Percentiles rank a stretch among this genome's conserved stretches.
Evolutionary conservation across 169 alveolate genomes (phyloP).

Genomic region (Cryptosporidium sp.): DNA sequence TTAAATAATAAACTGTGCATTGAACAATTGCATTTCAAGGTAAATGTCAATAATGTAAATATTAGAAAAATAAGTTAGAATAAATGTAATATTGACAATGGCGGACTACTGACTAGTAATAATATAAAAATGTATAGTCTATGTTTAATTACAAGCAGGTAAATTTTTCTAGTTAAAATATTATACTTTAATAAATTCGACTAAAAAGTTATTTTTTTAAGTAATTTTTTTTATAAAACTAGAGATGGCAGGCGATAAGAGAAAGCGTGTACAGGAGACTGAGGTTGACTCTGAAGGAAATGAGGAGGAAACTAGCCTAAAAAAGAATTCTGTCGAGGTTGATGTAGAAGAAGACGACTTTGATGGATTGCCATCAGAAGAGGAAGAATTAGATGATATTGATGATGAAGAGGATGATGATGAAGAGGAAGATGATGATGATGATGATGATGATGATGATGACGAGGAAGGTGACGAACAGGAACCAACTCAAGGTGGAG

Average conservation of each 20-base stretch:
- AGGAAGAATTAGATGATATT: constrained; percentile 64
- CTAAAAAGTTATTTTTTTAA: neutral
- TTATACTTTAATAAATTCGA: neutral
- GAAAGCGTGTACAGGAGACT: constrained; percentile 68
- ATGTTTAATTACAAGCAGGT: constrained; percentile 14
- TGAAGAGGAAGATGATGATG: constrained; percentile 56
- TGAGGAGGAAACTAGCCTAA: constrained; percentile 51
- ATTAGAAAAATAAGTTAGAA: neutral
- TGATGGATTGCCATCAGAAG: constrained; percentile 74
- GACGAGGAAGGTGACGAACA: constrained; percentile 73
- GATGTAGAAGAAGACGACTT: constrained; percentile 66
- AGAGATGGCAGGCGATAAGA: constrained; percentile 76
- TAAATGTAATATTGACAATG: neutral
- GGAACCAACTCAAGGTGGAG: constrained; percentile 66
- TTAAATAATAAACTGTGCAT: neutral
- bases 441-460: constrained; percentile 63
- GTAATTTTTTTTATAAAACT: neutral
- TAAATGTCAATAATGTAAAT: neutral
- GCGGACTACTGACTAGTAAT: constrained; percentile 19
- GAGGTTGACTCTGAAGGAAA: constrained; percentile 58
- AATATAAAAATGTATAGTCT: constrained; percentile 31
- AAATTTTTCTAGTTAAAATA: neutral
- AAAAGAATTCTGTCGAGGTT: constrained; percentile 48
- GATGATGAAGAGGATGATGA: constrained; percentile 74
- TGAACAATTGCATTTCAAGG: constrained; percentile 2